A percentile compares a stretch with the other conserved stretches of the same genome.
These are phyloP conservation scores for Wallacemonas sp. DNA, from an alignment of 208 protist genomes.

Conservation along the genomic window DNA sequence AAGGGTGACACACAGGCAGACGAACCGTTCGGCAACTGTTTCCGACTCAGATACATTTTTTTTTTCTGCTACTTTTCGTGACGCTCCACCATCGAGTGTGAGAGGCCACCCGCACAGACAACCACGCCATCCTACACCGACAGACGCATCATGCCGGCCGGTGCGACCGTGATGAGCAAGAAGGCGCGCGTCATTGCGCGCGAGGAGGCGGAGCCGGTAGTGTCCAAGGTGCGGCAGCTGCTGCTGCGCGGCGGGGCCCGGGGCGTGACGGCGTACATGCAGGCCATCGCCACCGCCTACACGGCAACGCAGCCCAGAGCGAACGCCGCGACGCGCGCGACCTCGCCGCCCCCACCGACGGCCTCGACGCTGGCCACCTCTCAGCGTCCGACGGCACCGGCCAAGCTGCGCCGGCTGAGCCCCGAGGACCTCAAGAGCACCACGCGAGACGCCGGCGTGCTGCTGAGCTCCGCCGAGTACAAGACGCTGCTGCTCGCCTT, in stretches of 20 bases:
- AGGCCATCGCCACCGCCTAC: slow-evolving; percentile 28
- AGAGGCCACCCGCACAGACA: not conserved
- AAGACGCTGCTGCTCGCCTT: slow-evolving; percentile 52
- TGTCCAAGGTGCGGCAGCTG: slow-evolving; percentile 53
- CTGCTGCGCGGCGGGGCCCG: slow-evolving; percentile 70
- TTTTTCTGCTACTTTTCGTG: no score
- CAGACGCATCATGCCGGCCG: not conserved
- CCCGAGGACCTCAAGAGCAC: slow-evolving; percentile 70
- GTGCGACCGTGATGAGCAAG: slow-evolving; percentile 21
- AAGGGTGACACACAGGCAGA: no score
- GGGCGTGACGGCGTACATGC: slow-evolving; percentile 58
- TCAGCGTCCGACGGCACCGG: not conserved
- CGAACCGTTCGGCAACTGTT: no score
- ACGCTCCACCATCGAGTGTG: no score
- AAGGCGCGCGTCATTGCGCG: slow-evolving; percentile 60
- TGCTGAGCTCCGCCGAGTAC: slow-evolving; percentile 62
- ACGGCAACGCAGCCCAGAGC: not conserved
- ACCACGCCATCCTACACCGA: slow-evolving; percentile 8
- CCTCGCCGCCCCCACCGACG: not conserved
- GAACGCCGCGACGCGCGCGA: not conserved
- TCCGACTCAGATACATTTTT: no score
- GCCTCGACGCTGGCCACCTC: not conserved
- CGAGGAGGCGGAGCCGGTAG: slow-evolving; percentile 47
- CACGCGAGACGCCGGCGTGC: slow-evolving; percentile 53
- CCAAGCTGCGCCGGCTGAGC: slow-evolving; percentile 49